Conservation (phyloP, 129 eudicot species). For the Flaveria sonorensis region DNA sequence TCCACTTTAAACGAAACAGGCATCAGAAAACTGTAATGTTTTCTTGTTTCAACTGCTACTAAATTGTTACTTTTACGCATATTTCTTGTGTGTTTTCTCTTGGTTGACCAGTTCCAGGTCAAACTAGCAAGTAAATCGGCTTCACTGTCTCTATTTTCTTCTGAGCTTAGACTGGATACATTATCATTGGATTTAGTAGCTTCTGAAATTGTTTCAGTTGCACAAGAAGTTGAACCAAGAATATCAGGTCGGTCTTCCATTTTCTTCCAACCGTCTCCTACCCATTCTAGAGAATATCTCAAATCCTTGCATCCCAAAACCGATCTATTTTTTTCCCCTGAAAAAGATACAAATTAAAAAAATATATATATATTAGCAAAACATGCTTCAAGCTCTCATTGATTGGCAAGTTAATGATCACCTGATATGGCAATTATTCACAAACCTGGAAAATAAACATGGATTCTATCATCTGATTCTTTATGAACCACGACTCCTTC, state of each 20-base stretch:
- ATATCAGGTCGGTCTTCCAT: slow-evolving; percentile 55
- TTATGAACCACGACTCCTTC: slow-evolving; percentile 80
- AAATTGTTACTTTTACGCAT: slow-evolving; percentile 26
- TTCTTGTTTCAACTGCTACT: slow-evolving; percentile 30
- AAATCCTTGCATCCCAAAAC: slow-evolving; percentile 39
- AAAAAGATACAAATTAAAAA: not conserved
- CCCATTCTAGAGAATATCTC: slow-evolving; percentile 82
- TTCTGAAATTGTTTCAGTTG: slow-evolving; percentile 21
- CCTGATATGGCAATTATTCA: not conserved
- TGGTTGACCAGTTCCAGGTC: slow-evolving; percentile 68
- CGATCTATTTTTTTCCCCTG: slow-evolving; percentile 57
- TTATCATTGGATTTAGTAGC: slow-evolving; percentile 20
- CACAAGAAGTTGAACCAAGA: slow-evolving; percentile 25
- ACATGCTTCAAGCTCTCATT: not conserved
- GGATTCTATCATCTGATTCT: slow-evolving; percentile 48
- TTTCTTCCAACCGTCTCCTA: slow-evolving; percentile 55
- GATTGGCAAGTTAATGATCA: not conserved
- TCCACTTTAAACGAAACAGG: slow-evolving; percentile 37
- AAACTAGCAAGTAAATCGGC: slow-evolving; percentile 47
- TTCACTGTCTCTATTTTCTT: slow-evolving; percentile 26
- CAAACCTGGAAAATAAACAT: slow-evolving; percentile 77
- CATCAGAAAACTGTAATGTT: slow-evolving; percentile 28
- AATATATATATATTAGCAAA: not conserved
- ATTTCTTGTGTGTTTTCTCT: slow-evolving; percentile 45
- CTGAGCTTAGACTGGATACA: slow-evolving; percentile 12